Evolutionary conservation across 2,329 filamentous ascomycete species (phyloP), one percentile per base, ranked within the genome.

Genomic region (Alternaria atra): DNA sequence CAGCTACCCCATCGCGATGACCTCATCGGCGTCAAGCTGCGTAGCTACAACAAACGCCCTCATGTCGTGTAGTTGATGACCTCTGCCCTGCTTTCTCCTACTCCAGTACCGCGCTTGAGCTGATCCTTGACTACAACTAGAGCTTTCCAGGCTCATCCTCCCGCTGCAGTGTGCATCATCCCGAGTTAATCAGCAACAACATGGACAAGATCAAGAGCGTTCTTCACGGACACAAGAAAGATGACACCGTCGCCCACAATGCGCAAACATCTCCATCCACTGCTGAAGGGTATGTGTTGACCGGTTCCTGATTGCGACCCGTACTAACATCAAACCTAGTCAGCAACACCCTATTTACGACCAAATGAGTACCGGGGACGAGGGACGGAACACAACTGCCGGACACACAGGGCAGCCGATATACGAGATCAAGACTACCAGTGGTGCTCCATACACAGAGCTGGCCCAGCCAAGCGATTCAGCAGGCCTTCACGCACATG

Each of bases 161-260:
- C 44, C 50, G 27, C 52, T 51, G 44, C 50, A 40, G 51, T 27
- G 37, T 47, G 30, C 53, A 60, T 63, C 57, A 55, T 52, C 59
- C 53, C 39, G 20, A 39, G 51, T 9, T 15, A 37, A 53, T 48
- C 50, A 37, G 32, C 39, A 54, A 20, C 66, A 63, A 40, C 58
- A 83, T 83, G 81, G 76, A 82, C 58, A 81, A 81, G 73, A 68
- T 83, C 56, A 82, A 82, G 77, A 77, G 74, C 66, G 71, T 82
- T 54, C 69, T 83, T 23, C 51, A 53, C 40, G 63, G 60, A 46
- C 65, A 81, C 62, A 68, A 75, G 61, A 70, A 80, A 58, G 75
- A 78, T 52, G 72, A 74, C 43, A 66, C 74, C 50, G 64, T 48
- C 13, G 62, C 63, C n/a, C 61, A 68, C 35, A 61, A 69, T 42